Percentiles rank a stretch among this genome's conserved stretches.
Evolutionary conservation across 306 rosid genomes (phyloP).

Genomic region (Arachis hypogaea): DNA sequence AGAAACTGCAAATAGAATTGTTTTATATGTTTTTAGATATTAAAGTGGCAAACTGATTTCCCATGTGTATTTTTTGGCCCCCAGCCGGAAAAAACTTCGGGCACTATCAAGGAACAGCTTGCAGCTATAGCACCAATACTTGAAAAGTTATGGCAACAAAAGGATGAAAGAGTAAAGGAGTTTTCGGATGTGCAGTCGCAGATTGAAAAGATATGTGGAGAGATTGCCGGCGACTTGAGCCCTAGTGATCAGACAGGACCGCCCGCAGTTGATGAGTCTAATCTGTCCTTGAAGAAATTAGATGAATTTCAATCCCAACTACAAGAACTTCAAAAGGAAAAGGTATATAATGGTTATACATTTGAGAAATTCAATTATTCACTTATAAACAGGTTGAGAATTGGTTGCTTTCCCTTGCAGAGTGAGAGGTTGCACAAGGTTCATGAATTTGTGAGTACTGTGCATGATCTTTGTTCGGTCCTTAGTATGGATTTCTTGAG

Average conservation of each 20-base stretch:
- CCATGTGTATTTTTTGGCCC: conserved; percentile 6
- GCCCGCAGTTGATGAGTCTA: conserved; percentile 67
- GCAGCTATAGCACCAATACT: conserved; percentile 82
- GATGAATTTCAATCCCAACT: conserved; percentile 82
- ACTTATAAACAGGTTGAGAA: conserved; percentile 14
- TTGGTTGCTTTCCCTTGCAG: conserved; percentile 50
- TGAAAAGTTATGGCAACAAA: conserved; percentile 78
- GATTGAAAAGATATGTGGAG: conserved; percentile 85
- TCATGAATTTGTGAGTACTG: conserved; percentile 75
- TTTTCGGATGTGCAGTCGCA: conserved; percentile 81
- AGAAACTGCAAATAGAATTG: conserved; percentile 10
- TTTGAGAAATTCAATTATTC: conserved; percentile 6
- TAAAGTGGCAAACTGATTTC: conserved; percentile 20
- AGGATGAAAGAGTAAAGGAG: conserved; percentile 81
- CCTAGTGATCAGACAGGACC: conserved; percentile 45
- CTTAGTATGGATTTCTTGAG: conserved; percentile 92
- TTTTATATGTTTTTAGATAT: conserved; percentile 1
- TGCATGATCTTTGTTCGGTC: conserved; percentile 88
- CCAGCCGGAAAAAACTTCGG: conserved; percentile 52
- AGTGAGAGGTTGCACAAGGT: conserved; percentile 81
- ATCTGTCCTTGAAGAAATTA: conserved; percentile 77
- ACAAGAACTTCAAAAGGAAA: conserved; percentile 90
- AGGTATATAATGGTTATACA: conserved; percentile 47
- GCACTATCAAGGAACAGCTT: conserved; percentile 51
- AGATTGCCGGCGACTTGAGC: conserved; percentile 69